Percentiles rank a stretch among this genome's conserved stretches.
Conservation (phyloP, 2,329 filamentous ascomycete genomes). For the Pseudogymnoascus sp. region DNA sequence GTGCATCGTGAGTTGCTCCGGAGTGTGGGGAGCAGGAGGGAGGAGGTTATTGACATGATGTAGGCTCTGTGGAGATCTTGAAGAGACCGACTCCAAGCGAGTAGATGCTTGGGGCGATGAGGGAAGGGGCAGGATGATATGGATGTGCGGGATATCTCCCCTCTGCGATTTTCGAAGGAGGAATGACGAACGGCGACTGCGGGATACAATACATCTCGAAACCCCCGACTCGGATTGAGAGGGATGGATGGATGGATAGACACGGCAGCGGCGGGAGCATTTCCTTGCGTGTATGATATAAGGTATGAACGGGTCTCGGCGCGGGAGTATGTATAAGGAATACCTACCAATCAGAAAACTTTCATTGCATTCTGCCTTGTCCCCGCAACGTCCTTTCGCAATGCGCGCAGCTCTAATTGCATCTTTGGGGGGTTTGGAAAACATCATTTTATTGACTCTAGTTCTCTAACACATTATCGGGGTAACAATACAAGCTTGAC, state of each 20-base stretch:
- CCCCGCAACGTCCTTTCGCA: not conserved
- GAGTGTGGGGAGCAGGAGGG: not conserved
- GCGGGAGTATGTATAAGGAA: constrained; percentile 4
- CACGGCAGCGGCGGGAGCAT: not conserved
- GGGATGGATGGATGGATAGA: not conserved
- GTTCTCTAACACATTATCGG: not conserved
- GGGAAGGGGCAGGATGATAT: not conserved
- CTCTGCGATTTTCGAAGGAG: not conserved
- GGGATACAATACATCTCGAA: not conserved
- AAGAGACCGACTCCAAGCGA: not conserved
- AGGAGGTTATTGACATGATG: not conserved
- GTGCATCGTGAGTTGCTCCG: constrained; percentile 60
- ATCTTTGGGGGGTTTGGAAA: not conserved
- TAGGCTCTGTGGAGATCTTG: constrained; percentile 3
- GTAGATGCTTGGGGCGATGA: not conserved
- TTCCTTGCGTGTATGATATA: not conserved
- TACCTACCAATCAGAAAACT: constrained; percentile 1
- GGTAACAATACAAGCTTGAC: not conserved
- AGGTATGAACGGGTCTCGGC: not conserved
- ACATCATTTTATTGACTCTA: not conserved
- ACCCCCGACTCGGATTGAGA: not conserved
- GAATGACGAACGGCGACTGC: not conserved
- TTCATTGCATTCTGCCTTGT: not conserved
- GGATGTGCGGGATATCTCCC: not conserved
- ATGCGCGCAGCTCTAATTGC: not conserved